Evolutionary conservation across 495 filamentous ascomycete species (phyloP), one percentile per base, ranked within the genome.

Genomic region (Talaromyces borbonicus): DNA sequence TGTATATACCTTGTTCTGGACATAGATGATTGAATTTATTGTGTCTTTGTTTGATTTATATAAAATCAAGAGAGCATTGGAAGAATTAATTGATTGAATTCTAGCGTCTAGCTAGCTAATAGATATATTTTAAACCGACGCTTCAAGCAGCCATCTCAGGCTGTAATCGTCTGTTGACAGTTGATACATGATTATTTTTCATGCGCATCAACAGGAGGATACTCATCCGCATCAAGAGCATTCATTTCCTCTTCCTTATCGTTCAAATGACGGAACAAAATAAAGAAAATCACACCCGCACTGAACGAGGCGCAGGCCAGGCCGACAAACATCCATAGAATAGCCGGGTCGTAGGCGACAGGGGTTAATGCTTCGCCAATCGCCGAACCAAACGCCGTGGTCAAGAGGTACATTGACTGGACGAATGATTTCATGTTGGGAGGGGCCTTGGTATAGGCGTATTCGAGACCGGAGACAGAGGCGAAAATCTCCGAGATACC

Each of bases 391-490:
- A 89, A 76, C 16, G 85, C 85, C 48, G 74, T 81, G 55, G 79
- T 81, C 58, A 89, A 84, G 37, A 87, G 75, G 58, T 77, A 81
- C 58, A 87, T 69, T 1, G 81, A 75, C 52, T 80, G 80, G 44
- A 90, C 82, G 52, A 89, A 78, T n/a, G 81, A 84, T 41, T 83
- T 78, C 83, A 90, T 88, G 55, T 79, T 85, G 52, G 75, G 77
- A 5, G 87, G 87, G 0, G 87, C 85, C 68, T 90, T 87, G 58
- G 80, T 85, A 63, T 82, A 90, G 24, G 86, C 87, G 55, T 90
- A 88, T 57, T 85, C 81, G 12, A 84, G 67, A 44, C 68, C 72
- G 16, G 80, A 84, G 58, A 87, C 80, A 38, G 73, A 81, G 14
- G 81, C 81, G 60, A 87, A 79, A 52, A 86, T 85, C 62, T 87